Percentiles rank a stretch among this genome's conserved stretches.
phyloP scores from a whole-genome alignment of 495 filamentous ascomycete genomes.

The Baudoinia panamericana region DNA sequence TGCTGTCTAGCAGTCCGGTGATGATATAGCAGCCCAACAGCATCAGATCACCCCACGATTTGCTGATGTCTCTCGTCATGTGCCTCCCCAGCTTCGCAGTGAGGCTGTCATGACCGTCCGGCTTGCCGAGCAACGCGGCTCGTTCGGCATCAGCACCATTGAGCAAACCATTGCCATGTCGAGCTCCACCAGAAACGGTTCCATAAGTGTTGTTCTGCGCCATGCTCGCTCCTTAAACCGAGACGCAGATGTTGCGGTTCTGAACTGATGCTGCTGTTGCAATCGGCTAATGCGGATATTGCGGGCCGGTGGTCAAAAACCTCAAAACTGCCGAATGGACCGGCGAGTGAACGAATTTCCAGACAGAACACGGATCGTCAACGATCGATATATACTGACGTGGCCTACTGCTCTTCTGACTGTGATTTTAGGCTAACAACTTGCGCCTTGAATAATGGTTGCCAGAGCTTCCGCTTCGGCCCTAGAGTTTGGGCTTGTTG shows the following conservation, averaged over 20 bases:
- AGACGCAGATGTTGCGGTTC: neutral
- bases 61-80: constrained; percentile 36
- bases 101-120: neutral
- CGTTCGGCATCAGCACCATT: constrained; percentile 7
- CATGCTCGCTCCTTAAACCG: constrained; percentile 1
- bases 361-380: too few relatives aligned
- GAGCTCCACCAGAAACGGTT: neutral
- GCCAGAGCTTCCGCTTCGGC: too few relatives aligned
- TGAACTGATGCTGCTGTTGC: constrained; percentile 2
- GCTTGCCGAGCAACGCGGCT: constrained; percentile 19
- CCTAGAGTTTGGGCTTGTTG: too few relatives aligned
- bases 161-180: constrained; percentile 7
- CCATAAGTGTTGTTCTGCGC: constrained; percentile 12
- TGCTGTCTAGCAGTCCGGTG: constrained; percentile 61
- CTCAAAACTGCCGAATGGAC: too few relatives aligned
- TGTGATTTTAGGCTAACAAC: too few relatives aligned
- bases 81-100: constrained; percentile 20
- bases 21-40: constrained; percentile 57
- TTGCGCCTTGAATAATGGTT: too few relatives aligned
- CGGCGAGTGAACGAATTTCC: too few relatives aligned
- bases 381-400: too few relatives aligned
- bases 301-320: too few relatives aligned
- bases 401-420: too few relatives aligned
- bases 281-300: neutral
- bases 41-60: constrained; percentile 42